Evolutionary conservation across 2,329 filamentous ascomycete genomes (phyloP), one percentile per base, ranked within the genome.

Genomic region (Colletotrichum scovillei): DNA sequence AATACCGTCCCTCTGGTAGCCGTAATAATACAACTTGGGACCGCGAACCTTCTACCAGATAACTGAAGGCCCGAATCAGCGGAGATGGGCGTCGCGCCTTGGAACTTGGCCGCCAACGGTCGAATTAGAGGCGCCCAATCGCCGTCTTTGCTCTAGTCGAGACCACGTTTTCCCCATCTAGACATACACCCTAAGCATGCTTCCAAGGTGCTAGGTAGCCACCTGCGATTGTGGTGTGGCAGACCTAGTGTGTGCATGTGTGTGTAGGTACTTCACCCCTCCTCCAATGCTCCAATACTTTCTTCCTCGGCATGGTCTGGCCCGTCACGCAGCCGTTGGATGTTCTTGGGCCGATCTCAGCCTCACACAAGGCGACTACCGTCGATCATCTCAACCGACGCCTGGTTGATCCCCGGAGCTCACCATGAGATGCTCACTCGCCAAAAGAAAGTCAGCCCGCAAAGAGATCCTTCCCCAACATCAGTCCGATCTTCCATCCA

Each of bases 391-490:
- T 68, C 63, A 68, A 67, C 38, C 32, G 46, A 32, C 57, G 28
- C 68, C 52, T 72, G 63, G 63, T 68, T 72, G 63, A 72, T 68
- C 72, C 63, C 72, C 57, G 72, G 53, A 72, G 30, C 35, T 67
- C 42, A 32, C 57, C 72, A 64, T 53, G 57, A 68, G 63, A 64
- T 59, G 46, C n/a, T 60, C 67, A n/a, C 30, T 70, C 46, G 19
- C 28, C 35, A 62, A 28, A 58, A 46, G n/a, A 24, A 60, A 73
- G 53, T 58, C 62, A 56, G 66, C 30, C 42, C 42, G 42, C 42
- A 30, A n/a, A 69, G 57, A 62, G 53, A 62, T 66, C 46, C 46
- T 55, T 64, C 63, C 53, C n/a, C 70, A 55, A 11, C 32, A 24
- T 63, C 52, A 60, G 59, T 64, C 66, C 28, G 69, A 72, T 63